Evolutionary conservation across 2,329 filamentous ascomycete genomes (phyloP).

Genomic region (Aspergillus brunneoviolaceus): DNA sequence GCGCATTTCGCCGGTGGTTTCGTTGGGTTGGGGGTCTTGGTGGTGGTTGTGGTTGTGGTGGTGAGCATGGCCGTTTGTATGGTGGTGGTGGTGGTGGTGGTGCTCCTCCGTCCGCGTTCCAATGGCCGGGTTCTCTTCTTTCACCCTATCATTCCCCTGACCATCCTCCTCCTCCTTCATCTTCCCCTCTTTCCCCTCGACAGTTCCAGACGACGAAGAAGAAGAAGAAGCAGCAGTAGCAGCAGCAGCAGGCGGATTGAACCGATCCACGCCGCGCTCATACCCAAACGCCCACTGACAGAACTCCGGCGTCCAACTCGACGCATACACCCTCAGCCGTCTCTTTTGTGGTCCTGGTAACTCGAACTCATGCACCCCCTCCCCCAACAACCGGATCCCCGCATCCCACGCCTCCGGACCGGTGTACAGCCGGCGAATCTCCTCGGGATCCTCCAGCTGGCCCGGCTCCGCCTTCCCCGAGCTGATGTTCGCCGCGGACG

Average conservation of each 20-base stretch:
- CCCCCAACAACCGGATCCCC: slow-evolving; percentile 57
- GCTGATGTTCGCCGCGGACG: slow-evolving; percentile 22
- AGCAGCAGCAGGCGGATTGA: slow-evolving; percentile 41
- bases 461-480: slow-evolving; percentile 11
- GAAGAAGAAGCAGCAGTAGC: too few relatives aligned
- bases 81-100: neutral
- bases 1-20: neutral
- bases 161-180: neutral
- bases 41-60: too few relatives aligned
- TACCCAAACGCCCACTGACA: slow-evolving; percentile 59
- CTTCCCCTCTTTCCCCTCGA: neutral
- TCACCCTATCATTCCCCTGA: too few relatives aligned
- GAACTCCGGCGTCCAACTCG: slow-evolving; percentile 56
- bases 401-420: slow-evolving; percentile 44
- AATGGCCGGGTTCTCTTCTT: too few relatives aligned
- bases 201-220: neutral
- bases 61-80: neutral
- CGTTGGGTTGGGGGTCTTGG: too few relatives aligned
- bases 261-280: slow-evolving; percentile 51
- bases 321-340: slow-evolving; percentile 52
- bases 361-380: slow-evolving; percentile 50
- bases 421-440: slow-evolving; percentile 49
- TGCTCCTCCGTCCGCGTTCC: neutral
- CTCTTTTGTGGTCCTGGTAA: slow-evolving; percentile 43
- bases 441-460: slow-evolving; percentile 17